Percentiles rank a stretch among this genome's conserved stretches.
Conservation (phyloP, 352 stramenopile species). For the Pythium angustatum region DNA sequence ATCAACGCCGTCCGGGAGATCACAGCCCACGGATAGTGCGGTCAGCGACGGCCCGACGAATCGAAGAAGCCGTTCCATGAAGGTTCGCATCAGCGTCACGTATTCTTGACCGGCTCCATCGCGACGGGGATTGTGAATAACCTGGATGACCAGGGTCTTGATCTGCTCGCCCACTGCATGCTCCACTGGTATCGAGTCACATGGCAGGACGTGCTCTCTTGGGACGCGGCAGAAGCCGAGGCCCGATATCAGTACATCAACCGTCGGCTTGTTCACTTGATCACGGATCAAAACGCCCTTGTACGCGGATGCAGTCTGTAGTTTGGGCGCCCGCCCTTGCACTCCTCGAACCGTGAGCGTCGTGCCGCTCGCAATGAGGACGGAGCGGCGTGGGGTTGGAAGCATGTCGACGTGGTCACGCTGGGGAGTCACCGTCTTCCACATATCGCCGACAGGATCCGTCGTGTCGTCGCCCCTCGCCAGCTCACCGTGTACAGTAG, state of each 20-base stretch:
- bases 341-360: no score
- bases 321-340: neutral
- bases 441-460: constrained; percentile 2
- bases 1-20: neutral
- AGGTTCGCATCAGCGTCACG: neutral
- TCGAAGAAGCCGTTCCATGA: neutral
- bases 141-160: neutral
- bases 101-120: neutral
- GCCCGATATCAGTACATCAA: neutral
- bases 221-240: neutral
- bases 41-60: neutral
- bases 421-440: neutral
- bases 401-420: neutral
- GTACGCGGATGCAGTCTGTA: neutral
- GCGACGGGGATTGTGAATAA: neutral
- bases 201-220: neutral
- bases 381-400: neutral
- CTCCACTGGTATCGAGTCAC: no score
- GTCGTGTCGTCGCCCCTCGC: neutral
- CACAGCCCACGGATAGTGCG: neutral
- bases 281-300: neutral
- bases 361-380: neutral
- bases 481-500: neutral
- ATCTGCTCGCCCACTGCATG: no score
- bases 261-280: neutral